These are phyloP conservation scores for Talaromyces adpressus DNA, from an alignment of 495 filamentous ascomycete genomes.

Conservation along the genomic window DNA sequence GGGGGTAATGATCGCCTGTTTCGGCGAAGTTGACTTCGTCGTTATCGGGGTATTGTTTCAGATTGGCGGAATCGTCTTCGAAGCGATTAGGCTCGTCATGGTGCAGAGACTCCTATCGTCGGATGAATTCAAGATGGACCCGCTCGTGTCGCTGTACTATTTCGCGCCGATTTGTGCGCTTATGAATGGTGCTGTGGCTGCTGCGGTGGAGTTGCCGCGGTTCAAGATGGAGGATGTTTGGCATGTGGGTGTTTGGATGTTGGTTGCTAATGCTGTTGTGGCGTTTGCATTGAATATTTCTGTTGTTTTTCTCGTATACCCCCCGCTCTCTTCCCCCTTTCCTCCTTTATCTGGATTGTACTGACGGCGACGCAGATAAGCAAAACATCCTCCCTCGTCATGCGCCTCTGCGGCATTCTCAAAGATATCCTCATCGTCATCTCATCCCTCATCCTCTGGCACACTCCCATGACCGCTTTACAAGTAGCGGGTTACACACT, in stretches of 20 bases:
- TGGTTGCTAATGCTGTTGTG: constrained; percentile 62
- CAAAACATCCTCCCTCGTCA: constrained; percentile 68
- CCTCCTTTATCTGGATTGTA: not conserved
- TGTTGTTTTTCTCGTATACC: constrained; percentile 64
- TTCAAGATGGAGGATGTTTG: constrained; percentile 48
- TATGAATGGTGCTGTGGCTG: constrained; percentile 65
- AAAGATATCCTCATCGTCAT: constrained; percentile 70
- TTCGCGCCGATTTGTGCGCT: constrained; percentile 71
- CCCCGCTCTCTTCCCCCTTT: not conserved
- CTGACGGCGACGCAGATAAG: constrained; percentile 48
- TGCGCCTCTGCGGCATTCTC: constrained; percentile 68
- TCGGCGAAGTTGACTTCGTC: constrained; percentile 70
- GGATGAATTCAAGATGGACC: constrained; percentile 74
- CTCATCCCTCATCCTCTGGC: constrained; percentile 58
- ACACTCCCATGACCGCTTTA: constrained; percentile 48
- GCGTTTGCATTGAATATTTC: constrained; percentile 74
- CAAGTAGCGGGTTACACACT: constrained; percentile 62
- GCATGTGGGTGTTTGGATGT: constrained; percentile 47
- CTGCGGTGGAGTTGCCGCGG: constrained; percentile 47
- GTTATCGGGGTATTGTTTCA: constrained; percentile 65
- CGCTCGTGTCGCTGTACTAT: constrained; percentile 78
- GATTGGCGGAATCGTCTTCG: constrained; percentile 60
- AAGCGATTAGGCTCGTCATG: constrained; percentile 71
- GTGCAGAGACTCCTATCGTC: constrained; percentile 64
- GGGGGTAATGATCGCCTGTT: constrained; percentile 65